These are phyloP conservation scores for Carex kokanica DNA, from an alignment of 176 grass and related monocot species.

Conservation along the genomic window DNA sequence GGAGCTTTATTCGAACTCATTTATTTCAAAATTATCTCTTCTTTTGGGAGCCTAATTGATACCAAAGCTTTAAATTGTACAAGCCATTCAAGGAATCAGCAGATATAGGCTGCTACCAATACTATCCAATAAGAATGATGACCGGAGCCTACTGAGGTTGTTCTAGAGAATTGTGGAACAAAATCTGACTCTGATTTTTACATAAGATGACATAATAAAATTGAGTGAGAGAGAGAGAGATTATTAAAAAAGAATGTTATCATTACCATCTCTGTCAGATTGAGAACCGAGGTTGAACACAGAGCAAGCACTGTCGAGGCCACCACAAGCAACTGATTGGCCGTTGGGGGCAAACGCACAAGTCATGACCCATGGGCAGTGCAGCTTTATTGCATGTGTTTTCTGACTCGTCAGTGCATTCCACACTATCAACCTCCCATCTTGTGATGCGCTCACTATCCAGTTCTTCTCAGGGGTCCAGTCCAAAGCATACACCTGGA, in stretches of 20 bases:
- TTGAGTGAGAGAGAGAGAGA: not conserved
- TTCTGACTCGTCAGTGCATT: conserved; percentile 99
- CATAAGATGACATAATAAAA: conserved; percentile 3
- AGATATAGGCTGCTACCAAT: not conserved
- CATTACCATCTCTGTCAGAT: conserved; percentile 71
- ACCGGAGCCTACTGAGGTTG: not conserved
- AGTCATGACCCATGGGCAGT: conserved; percentile 93
- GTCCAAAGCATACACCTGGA: conserved; percentile 96
- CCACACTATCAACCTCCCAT: conserved; percentile 96
- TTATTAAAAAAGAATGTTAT: not conserved
- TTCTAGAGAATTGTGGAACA: not conserved
- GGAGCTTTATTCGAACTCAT: not conserved
- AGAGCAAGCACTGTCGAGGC: conserved; percentile 97
- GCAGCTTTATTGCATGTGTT: conserved; percentile 96
- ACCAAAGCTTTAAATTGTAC: not conserved
- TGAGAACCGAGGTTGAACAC: conserved; percentile 92
- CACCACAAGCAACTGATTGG: conserved; percentile 91
- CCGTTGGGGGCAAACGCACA: conserved; percentile 98
- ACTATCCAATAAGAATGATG: not conserved
- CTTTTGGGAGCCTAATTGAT: not conserved
- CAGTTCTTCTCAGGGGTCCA: conserved; percentile 97
- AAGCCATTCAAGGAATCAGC: not conserved
- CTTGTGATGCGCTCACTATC: conserved; percentile 92
- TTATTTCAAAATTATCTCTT: not conserved
- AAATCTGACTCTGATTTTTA: not conserved